Percentiles rank a stretch among this genome's conserved stretches.
Conservation (phyloP, 139 green algal genomes). For the Asterochloris sp. region DNA sequence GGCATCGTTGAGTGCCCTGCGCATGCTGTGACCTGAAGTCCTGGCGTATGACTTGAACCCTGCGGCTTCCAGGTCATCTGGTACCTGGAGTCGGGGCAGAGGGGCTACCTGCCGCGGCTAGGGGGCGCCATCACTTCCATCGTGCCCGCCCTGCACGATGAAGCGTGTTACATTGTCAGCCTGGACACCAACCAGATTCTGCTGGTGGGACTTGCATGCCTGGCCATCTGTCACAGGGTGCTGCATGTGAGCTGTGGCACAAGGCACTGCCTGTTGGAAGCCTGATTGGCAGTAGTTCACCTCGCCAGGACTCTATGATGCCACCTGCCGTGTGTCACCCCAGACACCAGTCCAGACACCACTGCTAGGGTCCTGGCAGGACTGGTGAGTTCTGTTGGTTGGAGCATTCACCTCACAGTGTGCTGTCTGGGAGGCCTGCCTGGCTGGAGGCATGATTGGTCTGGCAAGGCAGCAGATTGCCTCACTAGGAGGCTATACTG, state of each 20-base stretch:
- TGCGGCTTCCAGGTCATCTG: slow-evolving; percentile 57
- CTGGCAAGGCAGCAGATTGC: no score
- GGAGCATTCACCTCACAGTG: no score
- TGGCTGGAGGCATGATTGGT: no score
- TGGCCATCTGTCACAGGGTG: neutral
- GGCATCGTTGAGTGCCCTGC: no score
- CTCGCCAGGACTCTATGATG: neutral
- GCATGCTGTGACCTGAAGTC: no score
- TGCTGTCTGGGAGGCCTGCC: no score
- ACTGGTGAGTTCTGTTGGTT: no score
- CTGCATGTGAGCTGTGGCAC: neutral
- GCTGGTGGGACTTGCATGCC: slow-evolving; percentile 29
- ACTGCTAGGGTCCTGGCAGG: no score
- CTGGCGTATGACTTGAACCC: no score
- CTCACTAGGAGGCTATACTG: no score
- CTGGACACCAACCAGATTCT: slow-evolving; percentile 74
- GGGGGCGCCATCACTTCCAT: slow-evolving; percentile 59
- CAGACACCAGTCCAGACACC: neutral
- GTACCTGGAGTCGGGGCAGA: slow-evolving; percentile 48
- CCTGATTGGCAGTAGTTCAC: neutral
- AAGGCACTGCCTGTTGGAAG: neutral
- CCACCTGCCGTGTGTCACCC: neutral
- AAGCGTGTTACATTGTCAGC: slow-evolving; percentile 49
- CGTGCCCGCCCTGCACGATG: slow-evolving; percentile 28
- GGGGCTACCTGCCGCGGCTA: slow-evolving; percentile 64